Base-by-base conservation (phyloP, 768 basidiomycete genomes). In the Xerocomellus dryophilus region DNA sequence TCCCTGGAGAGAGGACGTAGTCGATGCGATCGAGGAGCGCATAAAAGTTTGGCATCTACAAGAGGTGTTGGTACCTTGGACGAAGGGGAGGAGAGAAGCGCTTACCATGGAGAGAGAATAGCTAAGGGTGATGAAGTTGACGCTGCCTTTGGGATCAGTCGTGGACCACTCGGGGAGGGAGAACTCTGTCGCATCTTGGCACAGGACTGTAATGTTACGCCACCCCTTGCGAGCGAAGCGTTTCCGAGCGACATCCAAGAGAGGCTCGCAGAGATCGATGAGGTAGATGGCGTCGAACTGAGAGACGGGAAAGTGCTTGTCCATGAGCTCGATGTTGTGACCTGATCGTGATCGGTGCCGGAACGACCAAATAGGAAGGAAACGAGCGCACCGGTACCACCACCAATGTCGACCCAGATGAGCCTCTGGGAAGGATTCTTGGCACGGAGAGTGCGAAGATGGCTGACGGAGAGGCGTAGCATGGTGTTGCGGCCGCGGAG, bases 361-460 rank as follows among this genome's bases (percentile, higher is more conserved):
- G 10, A 0, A 12, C 4, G 46, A 36, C 21, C 7, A 20, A 29
- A 43, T 23, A 20, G 20, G 12, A 17, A 32, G 3, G 48, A 7
- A 43, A 47, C 0, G 43, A 49, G 41, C 64, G 48, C 40, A 78
- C 81, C 81, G 12, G 88, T 89, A 25, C 87, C 88, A 31, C 88
- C 88, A 15, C 88, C 86, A 51, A 90, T 82, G 64, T 90, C 88
- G 17, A 90, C 77, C 88, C 88, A 90, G 14, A 90, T 76, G 17
- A 87, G 77, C 14, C 75, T 74, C 63, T 79, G 78, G 0, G 71
- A 66, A 0, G 77, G 74, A 7, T 74, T 59, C 23, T 63, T 63
- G 34, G 65, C 67, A 5, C 74, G 74, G 43, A 86, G 73, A 3
- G 76, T 70, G 31, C 74, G 74, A 8, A 90, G 70, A 59, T 89